These are phyloP conservation scores for Vaccinium myrtillus DNA, from an alignment of 148 eudicot genomes.

Conservation along the genomic window DNA sequence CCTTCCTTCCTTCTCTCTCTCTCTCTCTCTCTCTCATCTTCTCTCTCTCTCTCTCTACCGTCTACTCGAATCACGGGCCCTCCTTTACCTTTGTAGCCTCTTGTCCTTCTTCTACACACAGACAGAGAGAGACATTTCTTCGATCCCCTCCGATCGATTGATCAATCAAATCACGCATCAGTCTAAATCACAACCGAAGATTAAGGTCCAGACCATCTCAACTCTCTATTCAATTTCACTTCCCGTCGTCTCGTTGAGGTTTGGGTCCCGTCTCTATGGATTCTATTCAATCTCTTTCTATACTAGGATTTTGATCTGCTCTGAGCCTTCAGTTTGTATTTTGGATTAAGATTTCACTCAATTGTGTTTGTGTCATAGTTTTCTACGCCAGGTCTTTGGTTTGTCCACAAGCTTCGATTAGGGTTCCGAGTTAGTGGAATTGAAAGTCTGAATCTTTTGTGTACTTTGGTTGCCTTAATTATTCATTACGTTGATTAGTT, in stretches of 20 bases:
- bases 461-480: neutral
- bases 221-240: neutral
- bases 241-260: slow-evolving; percentile 6
- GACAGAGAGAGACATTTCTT: neutral
- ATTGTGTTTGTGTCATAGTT: neutral
- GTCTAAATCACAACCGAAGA: neutral
- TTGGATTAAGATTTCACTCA: neutral
- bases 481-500: neutral
- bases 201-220: neutral
- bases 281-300: neutral
- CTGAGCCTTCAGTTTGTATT: neutral
- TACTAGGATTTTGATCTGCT: neutral
- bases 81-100: neutral
- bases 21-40: neutral
- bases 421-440: neutral
- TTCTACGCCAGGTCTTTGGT: neutral
- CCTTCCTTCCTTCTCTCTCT: neutral
- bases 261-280: neutral
- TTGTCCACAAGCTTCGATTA: neutral
- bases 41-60: neutral
- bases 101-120: neutral
- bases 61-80: neutral
- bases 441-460: neutral
- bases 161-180: neutral
- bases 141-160: neutral